Evolutionary conservation across 805 yeast species (phyloP).

Genomic region (Candida insectorum): DNA sequence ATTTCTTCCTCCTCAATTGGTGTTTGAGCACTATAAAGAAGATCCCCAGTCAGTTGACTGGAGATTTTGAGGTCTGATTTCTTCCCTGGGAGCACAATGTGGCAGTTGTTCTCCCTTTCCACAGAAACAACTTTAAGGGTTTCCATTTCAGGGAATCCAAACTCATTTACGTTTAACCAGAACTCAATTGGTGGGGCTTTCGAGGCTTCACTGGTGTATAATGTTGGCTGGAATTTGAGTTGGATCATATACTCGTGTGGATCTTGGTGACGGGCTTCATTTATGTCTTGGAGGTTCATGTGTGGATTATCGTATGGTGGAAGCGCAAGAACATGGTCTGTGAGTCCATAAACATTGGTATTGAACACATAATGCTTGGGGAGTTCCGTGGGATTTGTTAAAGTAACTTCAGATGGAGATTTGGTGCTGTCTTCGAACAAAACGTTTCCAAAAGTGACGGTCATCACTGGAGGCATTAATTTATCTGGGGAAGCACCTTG

Average conservation of each 20-base stretch:
- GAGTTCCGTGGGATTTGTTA: not conserved
- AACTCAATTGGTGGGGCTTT: conserved; percentile 54
- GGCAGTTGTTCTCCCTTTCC: conserved; percentile 41
- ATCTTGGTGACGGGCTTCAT: conserved; percentile 19
- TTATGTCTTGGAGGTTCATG: conserved; percentile 17
- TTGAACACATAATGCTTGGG: conserved; percentile 22
- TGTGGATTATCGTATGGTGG: conserved; percentile 20
- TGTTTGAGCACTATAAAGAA: conserved; percentile 15
- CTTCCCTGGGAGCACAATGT: conserved; percentile 39
- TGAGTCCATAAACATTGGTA: conserved; percentile 29
- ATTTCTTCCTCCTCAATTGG: conserved; percentile 3
- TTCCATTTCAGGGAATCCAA: conserved; percentile 33
- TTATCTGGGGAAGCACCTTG: not conserved
- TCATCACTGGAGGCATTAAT: conserved; percentile 25
- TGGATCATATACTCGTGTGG: conserved; percentile 40
- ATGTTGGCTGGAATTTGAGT: conserved; percentile 41
- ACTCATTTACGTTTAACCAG: conserved; percentile 45
- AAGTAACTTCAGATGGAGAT: conserved; percentile 1
- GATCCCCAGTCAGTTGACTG: conserved; percentile 33
- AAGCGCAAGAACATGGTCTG: conserved; percentile 28
- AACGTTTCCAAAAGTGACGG: conserved; percentile 39
- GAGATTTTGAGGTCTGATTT: conserved; percentile 45
- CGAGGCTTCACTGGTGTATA: conserved; percentile 9
- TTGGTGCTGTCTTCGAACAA: conserved; percentile 23
- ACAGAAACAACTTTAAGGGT: conserved; percentile 42